Conservation (phyloP, 2,329 filamentous ascomycete species). For the Neurospora sp. region DNA sequence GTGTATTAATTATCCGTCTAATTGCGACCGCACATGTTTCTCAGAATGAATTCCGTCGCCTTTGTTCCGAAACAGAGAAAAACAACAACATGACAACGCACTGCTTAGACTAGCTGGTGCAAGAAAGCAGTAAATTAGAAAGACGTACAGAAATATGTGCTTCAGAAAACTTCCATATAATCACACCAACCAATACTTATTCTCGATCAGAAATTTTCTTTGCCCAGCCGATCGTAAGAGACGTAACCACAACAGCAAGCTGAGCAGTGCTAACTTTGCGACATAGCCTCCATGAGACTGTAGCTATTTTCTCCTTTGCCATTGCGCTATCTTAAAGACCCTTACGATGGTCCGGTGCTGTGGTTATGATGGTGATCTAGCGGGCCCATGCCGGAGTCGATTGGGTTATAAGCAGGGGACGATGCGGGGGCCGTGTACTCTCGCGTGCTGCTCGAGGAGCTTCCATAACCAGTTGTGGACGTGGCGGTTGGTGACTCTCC, state of each 20-base stretch:
- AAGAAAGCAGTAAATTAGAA: background rate
- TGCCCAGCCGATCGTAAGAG: background rate
- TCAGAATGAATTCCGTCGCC: background rate
- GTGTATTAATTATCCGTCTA: background rate
- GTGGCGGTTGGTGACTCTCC: background rate
- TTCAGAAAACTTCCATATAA: background rate
- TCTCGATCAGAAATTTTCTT: background rate
- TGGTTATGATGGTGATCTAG: constrained; percentile 11
- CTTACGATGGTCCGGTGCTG: background rate
- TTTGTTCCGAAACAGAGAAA: background rate
- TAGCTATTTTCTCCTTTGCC: background rate
- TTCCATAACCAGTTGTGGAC: background rate
- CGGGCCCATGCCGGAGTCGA: constrained; percentile 9
- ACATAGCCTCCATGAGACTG: background rate
- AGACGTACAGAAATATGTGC: background rate
- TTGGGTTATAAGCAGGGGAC: constrained; percentile 7
- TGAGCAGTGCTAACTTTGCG: background rate
- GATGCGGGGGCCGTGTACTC: background rate
- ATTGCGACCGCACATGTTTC: background rate
- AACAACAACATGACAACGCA: background rate
- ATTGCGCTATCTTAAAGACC: background rate
- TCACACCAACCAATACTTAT: background rate
- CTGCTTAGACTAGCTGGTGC: background rate
- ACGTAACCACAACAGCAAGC: background rate
- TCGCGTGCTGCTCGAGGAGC: background rate